phyloP scores from a whole-genome alignment of 1,284 basidiomycete genomes.

The Cystobasidium slooffiae region DNA sequence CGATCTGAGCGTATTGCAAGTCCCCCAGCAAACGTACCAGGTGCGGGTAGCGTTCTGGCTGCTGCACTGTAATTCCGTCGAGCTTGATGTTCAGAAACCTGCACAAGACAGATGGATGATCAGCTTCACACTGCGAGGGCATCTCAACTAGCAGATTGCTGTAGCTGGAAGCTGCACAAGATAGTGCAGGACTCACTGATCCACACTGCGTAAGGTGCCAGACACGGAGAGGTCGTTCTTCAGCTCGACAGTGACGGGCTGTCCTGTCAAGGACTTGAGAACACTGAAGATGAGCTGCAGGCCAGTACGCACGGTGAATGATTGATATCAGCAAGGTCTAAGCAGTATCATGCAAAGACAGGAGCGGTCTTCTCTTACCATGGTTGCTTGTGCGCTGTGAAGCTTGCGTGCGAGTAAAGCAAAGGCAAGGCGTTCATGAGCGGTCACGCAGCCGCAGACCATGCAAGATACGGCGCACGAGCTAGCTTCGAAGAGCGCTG shows the following conservation, averaged over 20 bases:
- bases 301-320: no score
- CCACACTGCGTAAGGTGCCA: constrained; percentile 94
- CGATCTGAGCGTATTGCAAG: background rate
- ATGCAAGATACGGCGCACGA: no score
- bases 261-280: constrained; percentile 91
- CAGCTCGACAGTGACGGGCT: constrained; percentile 86
- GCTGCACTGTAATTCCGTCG: constrained; percentile 89
- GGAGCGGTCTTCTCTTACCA: no score
- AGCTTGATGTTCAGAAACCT: constrained; percentile 97
- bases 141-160: background rate
- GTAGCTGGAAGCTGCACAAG: background rate
- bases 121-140: background rate
- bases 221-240: constrained; percentile 99
- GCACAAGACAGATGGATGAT: constrained; percentile 7
- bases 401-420: no score
- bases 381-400: no score
- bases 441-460: no score
- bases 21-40: constrained; percentile 71
- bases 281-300: constrained; percentile 90
- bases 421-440: no score
- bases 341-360: no score
- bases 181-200: constrained; percentile 72
- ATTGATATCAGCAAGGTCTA: no score
- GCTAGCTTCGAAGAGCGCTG: no score
- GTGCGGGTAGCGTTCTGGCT: constrained; percentile 92